phyloP scores from a whole-genome alignment of 306 rosid genomes.

The Pueraria montana region DNA sequence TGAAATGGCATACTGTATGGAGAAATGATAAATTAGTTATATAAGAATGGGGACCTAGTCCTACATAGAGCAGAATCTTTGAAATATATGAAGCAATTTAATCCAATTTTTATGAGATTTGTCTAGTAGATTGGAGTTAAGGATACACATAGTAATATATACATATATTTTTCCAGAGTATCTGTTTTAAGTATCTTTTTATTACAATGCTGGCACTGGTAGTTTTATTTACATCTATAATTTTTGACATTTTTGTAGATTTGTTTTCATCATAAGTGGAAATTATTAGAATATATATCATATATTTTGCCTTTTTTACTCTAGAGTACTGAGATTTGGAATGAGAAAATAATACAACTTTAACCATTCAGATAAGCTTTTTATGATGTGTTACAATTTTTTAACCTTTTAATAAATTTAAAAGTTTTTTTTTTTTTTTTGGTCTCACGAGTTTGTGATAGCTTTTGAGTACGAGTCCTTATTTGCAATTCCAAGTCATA shows the following conservation, averaged over 20 bases:
- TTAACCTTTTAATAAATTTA: conserved; percentile 15
- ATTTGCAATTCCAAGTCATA: conserved; percentile 17
- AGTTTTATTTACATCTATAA: conserved; percentile 8
- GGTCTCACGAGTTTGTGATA: conserved; percentile 8
- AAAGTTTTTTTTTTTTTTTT: not conserved
- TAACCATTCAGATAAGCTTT: conserved; percentile 20
- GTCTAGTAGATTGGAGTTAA: conserved; percentile 26
- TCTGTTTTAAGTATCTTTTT: conserved; percentile 36
- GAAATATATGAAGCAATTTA: conserved; percentile 31
- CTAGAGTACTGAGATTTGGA: not conserved
- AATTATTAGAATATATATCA: conserved; percentile 38
- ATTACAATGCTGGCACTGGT: conserved; percentile 10
- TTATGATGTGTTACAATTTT: not conserved
- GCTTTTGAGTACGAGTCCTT: conserved; percentile 23
- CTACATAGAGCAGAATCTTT: conserved; percentile 14
- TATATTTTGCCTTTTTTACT: conserved; percentile 10
- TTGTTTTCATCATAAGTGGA: conserved; percentile 25
- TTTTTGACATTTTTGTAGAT: conserved; percentile 34
- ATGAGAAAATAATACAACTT: conserved; percentile 23
- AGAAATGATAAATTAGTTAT: conserved; percentile 6
- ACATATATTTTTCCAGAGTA: not conserved
- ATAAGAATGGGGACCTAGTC: conserved; percentile 22
- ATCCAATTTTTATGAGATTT: conserved; percentile 7
- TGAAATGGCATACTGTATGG: conserved; percentile 11
- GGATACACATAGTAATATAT: not conserved